Conservation (phyloP, 345 rosid genomes). For the Luvunga scandens region DNA sequence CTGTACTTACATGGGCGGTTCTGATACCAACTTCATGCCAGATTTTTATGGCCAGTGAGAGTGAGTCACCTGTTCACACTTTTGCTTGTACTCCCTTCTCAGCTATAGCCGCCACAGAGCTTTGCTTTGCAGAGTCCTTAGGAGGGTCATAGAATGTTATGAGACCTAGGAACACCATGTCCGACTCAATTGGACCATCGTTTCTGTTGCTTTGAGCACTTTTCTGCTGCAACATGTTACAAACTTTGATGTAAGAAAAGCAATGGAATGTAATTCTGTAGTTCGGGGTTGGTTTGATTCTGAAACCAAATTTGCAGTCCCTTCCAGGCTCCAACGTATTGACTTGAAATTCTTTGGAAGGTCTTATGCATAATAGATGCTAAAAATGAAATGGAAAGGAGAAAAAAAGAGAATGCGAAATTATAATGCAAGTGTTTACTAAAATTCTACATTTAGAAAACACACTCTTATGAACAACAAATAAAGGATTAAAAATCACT, state of each 20-base stretch:
- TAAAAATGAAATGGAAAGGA: neutral
- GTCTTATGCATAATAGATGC: neutral
- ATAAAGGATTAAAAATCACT: neutral
- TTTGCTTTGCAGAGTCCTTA: conserved; percentile 72
- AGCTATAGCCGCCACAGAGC: conserved; percentile 67
- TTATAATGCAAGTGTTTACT: neutral
- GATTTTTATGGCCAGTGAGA: conserved; percentile 54
- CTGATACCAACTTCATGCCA: conserved; percentile 75
- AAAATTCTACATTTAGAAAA: neutral
- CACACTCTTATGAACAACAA: neutral
- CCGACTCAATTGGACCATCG: conserved; percentile 44
- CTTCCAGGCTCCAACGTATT: neutral
- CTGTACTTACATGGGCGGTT: conserved; percentile 60
- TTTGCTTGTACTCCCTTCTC: conserved; percentile 76
- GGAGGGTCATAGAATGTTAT: conserved; percentile 70
- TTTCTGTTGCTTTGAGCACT: conserved; percentile 17
- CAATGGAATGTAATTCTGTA: neutral
- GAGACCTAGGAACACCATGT: conserved; percentile 64
- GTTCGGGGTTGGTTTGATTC: neutral
- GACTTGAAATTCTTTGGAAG: neutral
- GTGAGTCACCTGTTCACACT: conserved; percentile 65
- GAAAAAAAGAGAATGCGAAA: neutral
- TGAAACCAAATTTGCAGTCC: no score
- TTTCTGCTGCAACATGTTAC: conserved; percentile 32
- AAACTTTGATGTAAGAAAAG: conserved; percentile 7